Percentiles rank a stretch among this genome's conserved stretches.
These are phyloP conservation scores for Tricholoma hemisulphureum DNA, from an alignment of 768 basidiomycete species.

Conservation along the genomic window DNA sequence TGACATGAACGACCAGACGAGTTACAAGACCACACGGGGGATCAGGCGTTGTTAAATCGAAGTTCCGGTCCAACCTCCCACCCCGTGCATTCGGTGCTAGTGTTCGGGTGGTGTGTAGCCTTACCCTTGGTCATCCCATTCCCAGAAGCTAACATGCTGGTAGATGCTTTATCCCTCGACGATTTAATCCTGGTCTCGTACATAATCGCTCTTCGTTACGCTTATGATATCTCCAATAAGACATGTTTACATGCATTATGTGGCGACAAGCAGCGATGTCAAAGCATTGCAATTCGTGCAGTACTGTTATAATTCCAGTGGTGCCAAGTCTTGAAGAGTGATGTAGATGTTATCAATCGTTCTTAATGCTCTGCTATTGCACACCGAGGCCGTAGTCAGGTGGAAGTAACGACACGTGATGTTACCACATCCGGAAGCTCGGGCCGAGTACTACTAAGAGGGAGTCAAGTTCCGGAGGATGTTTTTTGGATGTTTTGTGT, in stretches of 20 bases:
- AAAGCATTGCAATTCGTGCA: no score
- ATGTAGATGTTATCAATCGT: no score
- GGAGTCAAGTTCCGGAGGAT: no score
- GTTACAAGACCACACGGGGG: slow-evolving; percentile 92
- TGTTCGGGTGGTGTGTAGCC: slow-evolving; percentile 77
- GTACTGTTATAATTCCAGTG: no score
- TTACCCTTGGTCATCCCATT: not conserved
- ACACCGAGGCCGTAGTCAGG: no score
- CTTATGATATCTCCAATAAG: slow-evolving; percentile 42
- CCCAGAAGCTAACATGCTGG: slow-evolving; percentile 4
- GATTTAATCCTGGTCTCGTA: slow-evolving; percentile 49
- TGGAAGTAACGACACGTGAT: no score
- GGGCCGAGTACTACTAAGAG: not conserved
- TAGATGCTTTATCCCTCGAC: slow-evolving; percentile 94
- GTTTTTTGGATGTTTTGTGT: no score
- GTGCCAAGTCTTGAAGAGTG: no score
- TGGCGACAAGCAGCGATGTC: no score
- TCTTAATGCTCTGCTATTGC: no score
- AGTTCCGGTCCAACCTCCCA: slow-evolving; percentile 94
- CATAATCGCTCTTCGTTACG: slow-evolving; percentile 34
- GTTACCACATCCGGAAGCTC: no score
- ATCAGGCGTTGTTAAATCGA: slow-evolving; percentile 94
- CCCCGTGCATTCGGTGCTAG: slow-evolving; percentile 91
- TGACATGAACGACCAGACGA: slow-evolving; percentile 50
- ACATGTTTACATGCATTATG: slow-evolving; percentile 38